These are phyloP conservation scores for Parathielavia appendiculata DNA, from an alignment of 495 filamentous ascomycete species.

Conservation along the genomic window DNA sequence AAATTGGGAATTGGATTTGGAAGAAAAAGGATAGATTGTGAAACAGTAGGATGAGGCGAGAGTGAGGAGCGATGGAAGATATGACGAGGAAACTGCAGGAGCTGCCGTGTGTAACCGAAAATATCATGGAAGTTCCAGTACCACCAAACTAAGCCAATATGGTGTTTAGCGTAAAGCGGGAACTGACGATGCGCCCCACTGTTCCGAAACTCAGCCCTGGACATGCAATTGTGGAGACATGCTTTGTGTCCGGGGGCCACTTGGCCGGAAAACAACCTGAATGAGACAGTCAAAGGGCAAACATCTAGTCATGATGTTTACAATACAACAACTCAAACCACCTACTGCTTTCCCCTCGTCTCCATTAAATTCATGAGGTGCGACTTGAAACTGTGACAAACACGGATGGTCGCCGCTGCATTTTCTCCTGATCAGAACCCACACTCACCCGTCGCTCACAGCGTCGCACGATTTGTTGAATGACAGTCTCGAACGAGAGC, in stretches of 20 bases:
- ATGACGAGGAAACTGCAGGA: background rate
- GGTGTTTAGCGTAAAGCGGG: background rate
- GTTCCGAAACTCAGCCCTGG: background rate
- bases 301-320: background rate
- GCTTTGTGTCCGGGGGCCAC: slow-evolving; percentile 11
- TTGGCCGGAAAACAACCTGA: slow-evolving; percentile 21
- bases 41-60: background rate
- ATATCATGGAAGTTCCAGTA: too few species aligned
- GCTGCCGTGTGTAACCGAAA: background rate
- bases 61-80: background rate
- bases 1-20: background rate
- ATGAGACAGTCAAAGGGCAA: slow-evolving; percentile 11
- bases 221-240: slow-evolving; percentile 8
- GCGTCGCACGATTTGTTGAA: too few species aligned
- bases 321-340: background rate
- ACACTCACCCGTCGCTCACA: too few species aligned
- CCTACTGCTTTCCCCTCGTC: background rate
- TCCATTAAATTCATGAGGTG: background rate
- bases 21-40: background rate
- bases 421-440: too few species aligned
- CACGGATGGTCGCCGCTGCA: too few species aligned
- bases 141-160: too few species aligned
- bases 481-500: background rate
- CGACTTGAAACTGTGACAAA: background rate
- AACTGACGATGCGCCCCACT: background rate